Percentiles rank a stretch among this genome's conserved stretches.
phyloP scores from a whole-genome alignment of 345 rosid species.

The Hibiscus mutabilis region DNA sequence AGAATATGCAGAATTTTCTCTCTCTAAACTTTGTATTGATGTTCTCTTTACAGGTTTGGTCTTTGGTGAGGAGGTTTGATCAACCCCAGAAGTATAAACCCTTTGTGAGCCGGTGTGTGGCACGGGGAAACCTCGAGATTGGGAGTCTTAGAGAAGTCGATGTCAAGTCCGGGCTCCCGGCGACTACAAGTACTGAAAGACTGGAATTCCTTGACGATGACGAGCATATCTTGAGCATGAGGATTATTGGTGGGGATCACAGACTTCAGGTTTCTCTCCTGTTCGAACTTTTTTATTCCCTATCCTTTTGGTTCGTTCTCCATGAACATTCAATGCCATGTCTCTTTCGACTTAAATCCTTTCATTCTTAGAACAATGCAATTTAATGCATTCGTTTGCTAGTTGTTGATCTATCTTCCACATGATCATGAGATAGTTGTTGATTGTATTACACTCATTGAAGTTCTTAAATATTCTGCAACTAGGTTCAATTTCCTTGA shows the following conservation, averaged over 20 bases:
- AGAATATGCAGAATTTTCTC: neutral
- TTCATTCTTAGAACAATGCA: neutral
- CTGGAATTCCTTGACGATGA: slow-evolving; percentile 70
- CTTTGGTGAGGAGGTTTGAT: slow-evolving; percentile 71
- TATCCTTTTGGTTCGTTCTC: neutral
- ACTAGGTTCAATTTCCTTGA: neutral
- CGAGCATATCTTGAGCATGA: slow-evolving; percentile 62
- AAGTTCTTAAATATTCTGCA: neutral
- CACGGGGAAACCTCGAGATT: slow-evolving; percentile 60
- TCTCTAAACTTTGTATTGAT: neutral
- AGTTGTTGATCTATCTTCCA: neutral
- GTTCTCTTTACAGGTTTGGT: slow-evolving; percentile 52
- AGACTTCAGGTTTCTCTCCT: slow-evolving; percentile 46
- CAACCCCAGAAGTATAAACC: slow-evolving; percentile 84
- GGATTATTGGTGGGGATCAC: slow-evolving; percentile 82
- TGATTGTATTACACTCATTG: neutral
- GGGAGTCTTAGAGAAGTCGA: slow-evolving; percentile 78
- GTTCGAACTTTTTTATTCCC: neutral
- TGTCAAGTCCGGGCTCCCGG: slow-evolving; percentile 75
- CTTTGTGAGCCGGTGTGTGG: slow-evolving; percentile 61
- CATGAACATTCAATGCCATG: no score
- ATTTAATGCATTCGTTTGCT: neutral
- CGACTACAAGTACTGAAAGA: slow-evolving; percentile 75
- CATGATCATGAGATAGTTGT: neutral
- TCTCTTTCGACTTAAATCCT: no score